Evolutionary conservation across 257 asterid species (phyloP).

Genomic region (Solanum chiquidenum): DNA sequence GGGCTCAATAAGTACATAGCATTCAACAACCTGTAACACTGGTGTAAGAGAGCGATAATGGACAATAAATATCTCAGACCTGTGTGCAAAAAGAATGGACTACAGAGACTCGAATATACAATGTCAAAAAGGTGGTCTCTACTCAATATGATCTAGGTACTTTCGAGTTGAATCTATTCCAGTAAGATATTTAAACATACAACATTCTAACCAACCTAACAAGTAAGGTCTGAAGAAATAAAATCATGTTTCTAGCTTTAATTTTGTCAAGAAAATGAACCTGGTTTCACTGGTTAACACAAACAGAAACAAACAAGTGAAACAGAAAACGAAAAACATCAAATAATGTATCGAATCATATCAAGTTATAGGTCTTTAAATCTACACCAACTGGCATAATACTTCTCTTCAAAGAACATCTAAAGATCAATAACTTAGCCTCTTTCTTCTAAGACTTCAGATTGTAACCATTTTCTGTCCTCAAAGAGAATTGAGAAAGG

Average conservation of each 20-base stretch:
- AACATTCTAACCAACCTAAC: background rate
- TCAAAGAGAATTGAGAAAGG: background rate
- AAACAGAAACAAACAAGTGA: background rate
- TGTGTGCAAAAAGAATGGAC: background rate
- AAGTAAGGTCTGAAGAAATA: background rate
- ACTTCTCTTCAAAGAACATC: background rate
- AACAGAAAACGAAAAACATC: background rate
- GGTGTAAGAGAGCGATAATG: background rate
- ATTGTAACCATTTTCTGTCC: background rate
- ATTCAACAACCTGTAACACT: background rate
- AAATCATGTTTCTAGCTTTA: background rate
- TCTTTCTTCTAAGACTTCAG: background rate
- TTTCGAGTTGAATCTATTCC: background rate
- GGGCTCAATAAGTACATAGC: background rate
- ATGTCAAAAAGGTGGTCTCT: background rate
- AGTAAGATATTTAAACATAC: background rate
- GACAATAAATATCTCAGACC: background rate
- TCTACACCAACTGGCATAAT: background rate
- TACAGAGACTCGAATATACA: background rate
- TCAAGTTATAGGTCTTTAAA: background rate
- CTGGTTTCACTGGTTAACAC: background rate
- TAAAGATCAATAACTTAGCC: background rate
- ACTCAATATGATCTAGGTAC: background rate
- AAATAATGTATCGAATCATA: background rate
- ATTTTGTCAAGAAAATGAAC: background rate